phyloP scores from a whole-genome alignment of 2,329 filamentous ascomycete genomes.

The Rutstroemia sp. region DNA sequence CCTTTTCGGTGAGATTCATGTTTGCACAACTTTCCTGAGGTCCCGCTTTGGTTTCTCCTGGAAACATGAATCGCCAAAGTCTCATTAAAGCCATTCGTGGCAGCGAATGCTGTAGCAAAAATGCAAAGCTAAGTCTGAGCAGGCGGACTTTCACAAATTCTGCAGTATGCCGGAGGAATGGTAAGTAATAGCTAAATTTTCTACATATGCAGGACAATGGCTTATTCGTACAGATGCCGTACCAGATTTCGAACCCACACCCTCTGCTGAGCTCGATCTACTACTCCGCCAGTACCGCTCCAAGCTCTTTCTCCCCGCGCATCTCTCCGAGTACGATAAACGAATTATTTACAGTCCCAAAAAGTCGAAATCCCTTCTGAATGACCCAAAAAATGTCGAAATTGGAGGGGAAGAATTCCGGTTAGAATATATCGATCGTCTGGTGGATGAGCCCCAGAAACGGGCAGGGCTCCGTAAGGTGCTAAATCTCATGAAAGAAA shows the following conservation, averaged over 20 bases:
- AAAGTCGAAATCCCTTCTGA: constrained; percentile 41
- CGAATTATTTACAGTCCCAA: constrained; percentile 43
- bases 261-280: constrained; percentile 45
- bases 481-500: constrained; percentile 26
- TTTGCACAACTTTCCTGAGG: neutral
- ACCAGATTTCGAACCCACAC: constrained; percentile 40
- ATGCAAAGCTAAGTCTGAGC: constrained; percentile 1
- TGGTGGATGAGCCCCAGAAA: constrained; percentile 17
- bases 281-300: constrained; percentile 46
- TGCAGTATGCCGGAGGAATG: constrained; percentile 16
- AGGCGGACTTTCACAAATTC: constrained; percentile 27
- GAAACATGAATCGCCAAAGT: constrained; percentile 17
- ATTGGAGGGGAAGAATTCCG: constrained; percentile 43
- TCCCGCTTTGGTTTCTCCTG: neutral
- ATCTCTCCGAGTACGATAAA: constrained; percentile 47
- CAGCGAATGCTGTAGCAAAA: constrained; percentile 16
- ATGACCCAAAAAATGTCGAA: constrained; percentile 50
- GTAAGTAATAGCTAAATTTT: constrained; percentile 13
- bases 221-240: constrained; percentile 18
- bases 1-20: neutral
- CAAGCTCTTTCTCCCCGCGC: constrained; percentile 54
- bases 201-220: neutral
- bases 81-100: constrained; percentile 13
- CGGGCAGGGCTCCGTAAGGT: constrained; percentile 11
- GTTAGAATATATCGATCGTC: constrained; percentile 22